Base-by-base conservation (phyloP, 345 rosid species). In the Raphanus sativus region DNA sequence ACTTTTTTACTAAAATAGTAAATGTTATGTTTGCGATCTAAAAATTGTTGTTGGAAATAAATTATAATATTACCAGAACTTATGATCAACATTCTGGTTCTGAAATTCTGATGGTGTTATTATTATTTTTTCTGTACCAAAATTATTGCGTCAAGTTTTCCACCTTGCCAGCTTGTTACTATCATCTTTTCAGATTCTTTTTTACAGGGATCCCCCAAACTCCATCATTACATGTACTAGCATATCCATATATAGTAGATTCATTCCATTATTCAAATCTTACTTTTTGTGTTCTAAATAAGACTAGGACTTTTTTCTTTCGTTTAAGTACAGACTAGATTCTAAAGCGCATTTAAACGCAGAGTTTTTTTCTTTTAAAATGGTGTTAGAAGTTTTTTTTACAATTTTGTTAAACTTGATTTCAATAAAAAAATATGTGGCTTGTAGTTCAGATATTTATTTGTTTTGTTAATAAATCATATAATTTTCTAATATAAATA, bases 61-160 rank as follows among this genome's bases (percentile, higher is more conserved):
- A 54, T 0, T 6, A 50, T 6, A 16, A 17, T 54, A 7, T 54
- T 16, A 15, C 29, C 36, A 73, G 10, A 64, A 65, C 8, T 36
- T 13, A 2, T 67, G 33, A 67, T 13, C 67, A 32, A 30, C 29
- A 67, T 60, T 40, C 61, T 25, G 58, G 54, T n/a, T 33, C 26
- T 17, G 32, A 59, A 59, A 29, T 26, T 21, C 33, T 32, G 10
- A 21, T 33, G 15, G 1, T 34, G 54, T 54, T 33, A 17, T 16
- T 62, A 32, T 50, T n/a, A n/a, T 13, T 12, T 64, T 17, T 52
- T 33, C 33, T 64, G 40, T 10, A 38, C 58, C 45, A 74, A 29
- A 38, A 65, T 29, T 34, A 56, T 56, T 56, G 65, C 28, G 78
- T 28, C 17, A 56, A 65, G 59, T 40, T 75, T 16, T 74, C 32